Percentiles rank a stretch among this genome's conserved stretches.
phyloP scores from a whole-genome alignment of 352 stramenopile genomes.

The Thraustochytrium striatum region DNA sequence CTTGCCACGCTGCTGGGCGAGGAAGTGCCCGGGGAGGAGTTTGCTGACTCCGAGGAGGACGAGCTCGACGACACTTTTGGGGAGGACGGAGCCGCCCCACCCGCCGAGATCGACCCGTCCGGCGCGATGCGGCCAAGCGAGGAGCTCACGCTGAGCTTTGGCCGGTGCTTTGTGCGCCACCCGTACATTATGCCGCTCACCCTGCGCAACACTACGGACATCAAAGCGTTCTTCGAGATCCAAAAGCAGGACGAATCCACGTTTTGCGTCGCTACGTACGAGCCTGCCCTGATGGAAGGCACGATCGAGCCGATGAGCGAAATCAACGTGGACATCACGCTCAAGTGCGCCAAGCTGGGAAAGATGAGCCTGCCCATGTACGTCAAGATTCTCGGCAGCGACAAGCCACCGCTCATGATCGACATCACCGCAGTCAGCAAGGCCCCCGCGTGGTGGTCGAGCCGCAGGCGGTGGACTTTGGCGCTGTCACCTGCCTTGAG shows the following conservation, averaged over 20 bases:
- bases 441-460: slow-evolving; percentile 79
- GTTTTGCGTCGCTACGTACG: slow-evolving; percentile 72
- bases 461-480: slow-evolving; percentile 75
- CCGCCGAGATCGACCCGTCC: neutral
- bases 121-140: slow-evolving; percentile 47
- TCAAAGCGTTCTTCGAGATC: slow-evolving; percentile 80
- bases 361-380: slow-evolving; percentile 79
- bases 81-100: no score
- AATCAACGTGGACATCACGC: slow-evolving; percentile 68
- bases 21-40: neutral
- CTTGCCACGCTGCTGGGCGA: neutral
- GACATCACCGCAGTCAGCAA: slow-evolving; percentile 73
- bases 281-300: slow-evolving; percentile 62
- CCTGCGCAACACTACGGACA: slow-evolving; percentile 76
- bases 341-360: slow-evolving; percentile 81
- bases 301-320: slow-evolving; percentile 64
- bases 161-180: slow-evolving; percentile 81
- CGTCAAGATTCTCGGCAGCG: slow-evolving; percentile 73
- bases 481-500: slow-evolving; percentile 78
- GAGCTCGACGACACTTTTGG: no score
- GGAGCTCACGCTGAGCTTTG: slow-evolving; percentile 69
- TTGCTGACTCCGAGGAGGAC: slow-evolving; percentile 41
- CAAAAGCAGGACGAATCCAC: slow-evolving; percentile 79
- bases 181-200: slow-evolving; percentile 76
- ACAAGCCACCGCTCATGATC: slow-evolving; percentile 76